Evolutionary conservation across 2,329 filamentous ascomycete genomes (phyloP).

Genomic region (Bertia moriformis): DNA sequence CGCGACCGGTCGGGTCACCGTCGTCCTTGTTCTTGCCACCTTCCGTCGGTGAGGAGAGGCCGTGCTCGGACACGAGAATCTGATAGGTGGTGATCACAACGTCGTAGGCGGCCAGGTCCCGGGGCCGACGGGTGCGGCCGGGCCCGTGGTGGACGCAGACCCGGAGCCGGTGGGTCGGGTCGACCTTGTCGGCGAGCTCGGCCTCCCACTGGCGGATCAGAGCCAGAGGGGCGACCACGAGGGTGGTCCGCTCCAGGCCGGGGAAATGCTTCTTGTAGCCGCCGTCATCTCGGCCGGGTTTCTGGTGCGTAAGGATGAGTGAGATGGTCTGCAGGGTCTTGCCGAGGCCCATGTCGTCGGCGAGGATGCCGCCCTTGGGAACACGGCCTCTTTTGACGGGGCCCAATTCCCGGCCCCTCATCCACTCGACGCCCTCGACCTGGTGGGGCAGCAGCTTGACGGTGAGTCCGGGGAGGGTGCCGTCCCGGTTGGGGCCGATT

Average conservation of each 20-base stretch:
- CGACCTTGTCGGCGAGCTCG: slow-evolving; percentile 75
- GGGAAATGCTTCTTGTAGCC: slow-evolving; percentile 56
- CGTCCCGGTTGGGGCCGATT: slow-evolving; percentile 31
- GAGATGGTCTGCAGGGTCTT: slow-evolving; percentile 93
- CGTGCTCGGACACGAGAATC: slow-evolving; percentile 82
- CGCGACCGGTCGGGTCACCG: too few species aligned
- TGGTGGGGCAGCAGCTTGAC: slow-evolving; percentile 87
- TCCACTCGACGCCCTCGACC: slow-evolving; percentile 86
- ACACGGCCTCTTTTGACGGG: slow-evolving; percentile 66
- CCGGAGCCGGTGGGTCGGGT: slow-evolving; percentile 52
- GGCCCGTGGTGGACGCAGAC: slow-evolving; percentile 87
- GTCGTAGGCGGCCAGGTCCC: slow-evolving; percentile 71
- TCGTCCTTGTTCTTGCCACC: slow-evolving; percentile 37
- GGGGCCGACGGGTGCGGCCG: slow-evolving; percentile 63
- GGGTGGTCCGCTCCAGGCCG: slow-evolving; percentile 60
- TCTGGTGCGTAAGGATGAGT: slow-evolving; percentile 70
- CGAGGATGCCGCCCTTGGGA: slow-evolving; percentile 84
- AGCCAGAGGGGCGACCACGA: slow-evolving; percentile 84
- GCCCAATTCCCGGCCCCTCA: slow-evolving; percentile 82
- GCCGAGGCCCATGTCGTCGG: slow-evolving; percentile 92
- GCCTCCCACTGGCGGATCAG: slow-evolving; percentile 95
- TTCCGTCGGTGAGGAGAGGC: slow-evolving; percentile 50
- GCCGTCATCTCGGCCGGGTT: slow-evolving; percentile 42
- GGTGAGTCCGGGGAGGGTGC: slow-evolving; percentile 62
- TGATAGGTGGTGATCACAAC: slow-evolving; percentile 97